Evolutionary conservation across 2,329 filamentous ascomycete species (phyloP), one percentile per base, ranked within the genome.

Genomic region (Metarhizium anisopliae): DNA sequence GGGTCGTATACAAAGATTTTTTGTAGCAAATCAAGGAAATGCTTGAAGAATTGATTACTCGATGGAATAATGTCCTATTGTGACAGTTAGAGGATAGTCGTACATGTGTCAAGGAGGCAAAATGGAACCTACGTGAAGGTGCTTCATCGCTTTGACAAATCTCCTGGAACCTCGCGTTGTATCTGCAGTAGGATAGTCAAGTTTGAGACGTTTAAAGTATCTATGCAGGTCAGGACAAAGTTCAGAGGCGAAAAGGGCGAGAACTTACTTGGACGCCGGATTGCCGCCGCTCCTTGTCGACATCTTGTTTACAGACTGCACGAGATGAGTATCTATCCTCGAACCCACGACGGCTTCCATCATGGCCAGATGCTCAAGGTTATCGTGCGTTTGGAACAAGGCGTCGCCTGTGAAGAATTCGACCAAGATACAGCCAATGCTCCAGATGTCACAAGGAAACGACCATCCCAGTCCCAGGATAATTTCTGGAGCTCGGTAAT

Each of bases 91-190:
- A 35, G 16, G 16, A 14, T 14, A 18, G 18, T 16, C 2, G 25
- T 5, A 49, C n/a, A 6, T 20, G 11, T 50, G 29, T 18, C 36
- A 2, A 16, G 3, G 29, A 6, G n/a, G 32, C 6, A 14, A 13
- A 51, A 35, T 35, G 29, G 20, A 2, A 71, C 81, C 60, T 72
- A 87, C 84, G 58, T 80, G 75, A 32, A 88, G 71, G 55, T 76
- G 77, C 68, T 87, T 87, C 85, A 88, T 88, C n/a, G 83, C 84
- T 67, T 84, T 84, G 13, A 88, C 85, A 63, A 87, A 88, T 62
- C 83, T 75, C 59, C 78, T 75, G 1, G 84, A 87, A 3, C 84
- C 83, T 55, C 84, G 74, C 0, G 82, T 84, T 0, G 85, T 87
- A 13, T 87, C 84, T 2, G 72, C 61, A 2, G 78, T 79, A 3